These are phyloP conservation scores for Tubosaeta brunneosetosa DNA, from an alignment of 768 basidiomycete genomes.

Conservation along the genomic window DNA sequence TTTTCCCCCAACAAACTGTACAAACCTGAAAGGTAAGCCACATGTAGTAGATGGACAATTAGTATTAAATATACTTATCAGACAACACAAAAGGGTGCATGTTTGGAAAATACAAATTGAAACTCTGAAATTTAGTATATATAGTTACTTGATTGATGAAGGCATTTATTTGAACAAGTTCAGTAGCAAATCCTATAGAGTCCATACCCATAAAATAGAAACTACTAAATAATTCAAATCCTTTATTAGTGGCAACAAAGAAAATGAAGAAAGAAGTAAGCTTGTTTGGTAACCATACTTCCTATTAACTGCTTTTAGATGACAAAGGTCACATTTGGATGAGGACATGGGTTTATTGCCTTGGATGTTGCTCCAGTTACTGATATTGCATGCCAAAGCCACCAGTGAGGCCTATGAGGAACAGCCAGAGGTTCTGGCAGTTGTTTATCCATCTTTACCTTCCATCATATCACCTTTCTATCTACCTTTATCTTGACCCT, in stretches of 20 bases:
- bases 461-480: constrained; percentile 30
- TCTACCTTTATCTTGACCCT: constrained; percentile 28
- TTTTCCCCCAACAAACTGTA: too few species aligned
- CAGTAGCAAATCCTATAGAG: constrained; percentile 21
- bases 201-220: constrained; percentile 47
- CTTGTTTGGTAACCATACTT: not conserved
- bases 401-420: constrained; percentile 70
- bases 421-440: constrained; percentile 56
- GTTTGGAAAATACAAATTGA: too few species aligned
- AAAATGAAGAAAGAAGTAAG: constrained; percentile 53
- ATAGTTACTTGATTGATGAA: constrained; percentile 16
- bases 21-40: too few species aligned
- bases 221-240: constrained; percentile 49
- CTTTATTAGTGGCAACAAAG: constrained; percentile 50
- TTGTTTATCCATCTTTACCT: constrained; percentile 51
- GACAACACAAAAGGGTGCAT: too few species aligned
- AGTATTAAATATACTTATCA: too few species aligned
- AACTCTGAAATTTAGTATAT: too few species aligned
- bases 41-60: too few species aligned
- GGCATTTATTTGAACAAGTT: constrained; percentile 19
- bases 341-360: constrained; percentile 50
- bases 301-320: constrained; percentile 27
- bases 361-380: constrained; percentile 6
- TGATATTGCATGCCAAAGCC: constrained; percentile 30
- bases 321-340: constrained; percentile 45